Evolutionary conservation across 2,329 filamentous ascomycete species (phyloP).

Genomic region (Epichloe sp.): DNA sequence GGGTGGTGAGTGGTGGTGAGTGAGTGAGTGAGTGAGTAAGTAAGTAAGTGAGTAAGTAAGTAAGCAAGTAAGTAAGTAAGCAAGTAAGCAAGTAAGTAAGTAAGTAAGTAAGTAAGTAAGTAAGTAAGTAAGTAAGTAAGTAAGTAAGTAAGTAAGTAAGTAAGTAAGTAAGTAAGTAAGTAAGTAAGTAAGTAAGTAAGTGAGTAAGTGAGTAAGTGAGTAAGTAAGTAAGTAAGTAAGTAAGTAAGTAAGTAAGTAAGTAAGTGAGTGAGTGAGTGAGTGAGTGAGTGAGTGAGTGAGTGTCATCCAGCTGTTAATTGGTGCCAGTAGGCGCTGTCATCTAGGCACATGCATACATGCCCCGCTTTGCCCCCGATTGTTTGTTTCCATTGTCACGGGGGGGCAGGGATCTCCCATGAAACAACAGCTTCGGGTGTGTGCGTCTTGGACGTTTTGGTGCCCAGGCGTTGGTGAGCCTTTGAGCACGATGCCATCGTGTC

Average conservation of each 20-base stretch:
- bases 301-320: background rate
- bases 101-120: background rate
- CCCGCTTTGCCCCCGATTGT: background rate
- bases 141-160: background rate
- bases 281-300: background rate
- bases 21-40: no score
- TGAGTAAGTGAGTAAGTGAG: no score
- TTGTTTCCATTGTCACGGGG: background rate
- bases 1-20: no score
- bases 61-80: no score
- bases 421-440: constrained; percentile 2
- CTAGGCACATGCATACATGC: background rate
- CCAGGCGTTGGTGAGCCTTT: background rate
- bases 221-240: no score
- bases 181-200: background rate
- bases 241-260: no score
- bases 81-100: no score
- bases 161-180: no score
- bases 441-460: background rate
- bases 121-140: background rate
- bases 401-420: constrained; percentile 2
- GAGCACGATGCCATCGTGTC: background rate
- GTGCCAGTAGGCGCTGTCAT: background rate
- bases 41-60: no score
- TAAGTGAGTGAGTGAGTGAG: background rate